Base-by-base conservation (phyloP, 768 basidiomycete species). In the Leccinum boreale region DNA sequence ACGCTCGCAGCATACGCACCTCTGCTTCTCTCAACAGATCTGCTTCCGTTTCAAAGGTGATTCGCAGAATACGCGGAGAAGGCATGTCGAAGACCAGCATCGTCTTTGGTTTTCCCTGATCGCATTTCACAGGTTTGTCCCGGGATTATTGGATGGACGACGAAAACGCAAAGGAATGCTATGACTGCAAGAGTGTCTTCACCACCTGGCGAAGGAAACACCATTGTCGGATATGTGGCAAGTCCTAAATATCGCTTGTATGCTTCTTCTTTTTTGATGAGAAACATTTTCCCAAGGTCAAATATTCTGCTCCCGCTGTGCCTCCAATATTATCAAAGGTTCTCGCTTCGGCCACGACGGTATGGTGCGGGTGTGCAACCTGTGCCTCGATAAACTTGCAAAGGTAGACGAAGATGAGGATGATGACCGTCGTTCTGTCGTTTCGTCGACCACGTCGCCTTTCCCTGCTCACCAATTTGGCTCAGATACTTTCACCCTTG, bases 81-180 rank as follows among this genome's bases (percentile, higher is more conserved):
- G 94, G 94, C 81, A 64, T 59, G 71, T 67, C 24, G 6, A 53
- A 14, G 33, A 50, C 55, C 36, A 56, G 48, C 55, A 51, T 56
- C 49, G 35, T 48, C 35, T 48, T 28, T 44, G 36, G 28, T 56
- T 53, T 19, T 52, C 51, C 50, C 62, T 61, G 35, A 63, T 56
- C 5, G 10, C 14, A 61, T 54, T 21, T 3, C 11, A 33, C 52
- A 92, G 92, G 91, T n/a, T 69, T 96, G 19, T 92, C 92, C 23
- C 85, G 87, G 61, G 92, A 97, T 67, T 98, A 98, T 69, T 99
- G 97, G 97, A 98, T 98, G 94, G 92, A 94, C 59, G 95, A 98
- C 67, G 93, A 93, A 67, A 89, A 90, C 55, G 92, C 92, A 66
- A 97, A 90, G 69, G 94, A 97, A 66, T 96, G 94, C 67, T 96